phyloP scores from a whole-genome alignment of 129 eudicot species.

The Flaveria robusta region DNA sequence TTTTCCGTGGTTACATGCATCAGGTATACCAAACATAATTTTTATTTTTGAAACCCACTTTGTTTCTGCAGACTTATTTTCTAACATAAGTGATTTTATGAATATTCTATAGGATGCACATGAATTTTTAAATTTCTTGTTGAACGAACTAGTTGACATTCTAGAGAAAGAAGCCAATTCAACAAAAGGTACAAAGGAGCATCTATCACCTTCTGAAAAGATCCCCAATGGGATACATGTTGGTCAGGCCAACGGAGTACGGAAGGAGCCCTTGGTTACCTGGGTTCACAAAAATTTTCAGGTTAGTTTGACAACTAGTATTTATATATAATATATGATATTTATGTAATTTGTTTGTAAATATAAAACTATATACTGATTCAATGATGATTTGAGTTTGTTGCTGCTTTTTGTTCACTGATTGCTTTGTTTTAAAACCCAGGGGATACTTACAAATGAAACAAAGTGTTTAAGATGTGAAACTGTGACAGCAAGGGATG shows the following conservation, averaged over 20 bases:
- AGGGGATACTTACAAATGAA: slow-evolving; percentile 77
- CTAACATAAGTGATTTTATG: not conserved
- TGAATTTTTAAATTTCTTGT: slow-evolving; percentile 77
- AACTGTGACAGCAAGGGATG: slow-evolving; percentile 80
- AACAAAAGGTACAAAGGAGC: slow-evolving; percentile 47
- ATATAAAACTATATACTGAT: not conserved
- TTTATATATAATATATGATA: not conserved
- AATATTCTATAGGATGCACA: slow-evolving; percentile 70
- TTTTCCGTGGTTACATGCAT: slow-evolving; percentile 89
- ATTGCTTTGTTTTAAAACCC: slow-evolving; percentile 6
- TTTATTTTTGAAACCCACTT: not conserved
- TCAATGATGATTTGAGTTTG: not conserved
- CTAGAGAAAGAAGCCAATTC: slow-evolving; percentile 70
- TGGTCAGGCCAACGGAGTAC: slow-evolving; percentile 47
- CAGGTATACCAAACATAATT: slow-evolving; percentile 51
- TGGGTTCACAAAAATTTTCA: slow-evolving; percentile 95
- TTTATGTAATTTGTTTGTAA: not conserved
- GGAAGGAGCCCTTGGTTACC: slow-evolving; percentile 73
- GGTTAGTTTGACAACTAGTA: slow-evolving; percentile 41
- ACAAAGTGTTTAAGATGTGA: slow-evolving; percentile 75
- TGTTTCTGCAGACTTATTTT: not conserved
- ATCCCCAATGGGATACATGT: slow-evolving; percentile 63
- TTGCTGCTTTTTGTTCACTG: not conserved
- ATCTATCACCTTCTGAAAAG: slow-evolving; percentile 52
- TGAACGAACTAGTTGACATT: slow-evolving; percentile 86